A percentile compares a stretch with the other conserved stretches of the same genome.
phyloP scores from a whole-genome alignment of 768 basidiomycete genomes.

The Dentipellis fragilis region DNA sequence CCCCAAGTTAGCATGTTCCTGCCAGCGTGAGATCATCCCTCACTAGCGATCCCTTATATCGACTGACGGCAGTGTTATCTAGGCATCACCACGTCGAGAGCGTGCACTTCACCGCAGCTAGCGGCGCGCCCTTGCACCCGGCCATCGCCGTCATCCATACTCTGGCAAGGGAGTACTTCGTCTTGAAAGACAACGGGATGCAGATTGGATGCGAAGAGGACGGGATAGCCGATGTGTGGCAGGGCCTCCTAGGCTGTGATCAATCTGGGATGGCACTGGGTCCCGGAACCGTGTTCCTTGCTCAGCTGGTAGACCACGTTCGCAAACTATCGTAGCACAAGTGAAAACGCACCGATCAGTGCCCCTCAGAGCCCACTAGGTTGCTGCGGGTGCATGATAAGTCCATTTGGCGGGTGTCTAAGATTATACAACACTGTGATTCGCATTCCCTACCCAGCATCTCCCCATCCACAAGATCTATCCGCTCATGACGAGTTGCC shows the following conservation, averaged over 20 bases:
- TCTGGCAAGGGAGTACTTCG: constrained; percentile 52
- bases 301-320: neutral
- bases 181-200: constrained; percentile 70
- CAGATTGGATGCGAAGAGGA: constrained; percentile 71
- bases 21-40: constrained; percentile 40
- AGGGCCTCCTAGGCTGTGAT: constrained; percentile 43
- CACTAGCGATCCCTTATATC: neutral
- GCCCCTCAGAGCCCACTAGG: too few relatives aligned
- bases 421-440: neutral
- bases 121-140: constrained; percentile 38
- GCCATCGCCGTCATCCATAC: constrained; percentile 68
- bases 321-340: neutral
- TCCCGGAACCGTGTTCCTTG: neutral
- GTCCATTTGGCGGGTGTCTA: too few relatives aligned
- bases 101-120: constrained; percentile 46
- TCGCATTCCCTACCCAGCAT: neutral
- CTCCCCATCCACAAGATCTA: neutral
- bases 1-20: constrained; percentile 47
- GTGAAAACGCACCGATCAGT: too few relatives aligned
- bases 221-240: constrained; percentile 56
- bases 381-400: too few relatives aligned
- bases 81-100: constrained; percentile 76
- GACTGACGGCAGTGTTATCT: neutral
- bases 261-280: constrained; percentile 2
- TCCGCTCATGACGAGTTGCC: constrained; percentile 17